phyloP scores from a whole-genome alignment of 371 early-diverging fungal species.

The Apophysomyces variabilis region DNA sequence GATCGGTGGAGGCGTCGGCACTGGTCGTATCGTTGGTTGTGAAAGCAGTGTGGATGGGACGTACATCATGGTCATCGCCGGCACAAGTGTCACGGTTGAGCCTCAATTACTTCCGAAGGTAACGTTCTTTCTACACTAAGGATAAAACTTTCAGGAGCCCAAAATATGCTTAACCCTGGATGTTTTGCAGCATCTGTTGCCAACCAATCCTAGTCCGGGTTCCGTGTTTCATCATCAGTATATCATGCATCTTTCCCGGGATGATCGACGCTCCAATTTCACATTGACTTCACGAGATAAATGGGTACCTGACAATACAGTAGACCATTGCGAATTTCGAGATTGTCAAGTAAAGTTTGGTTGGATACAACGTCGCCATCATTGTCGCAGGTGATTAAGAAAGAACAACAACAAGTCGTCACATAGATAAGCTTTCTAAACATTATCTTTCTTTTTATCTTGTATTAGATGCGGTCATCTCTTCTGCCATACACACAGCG shows the following conservation, averaged over 20 bases:
- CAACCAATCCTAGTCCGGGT: neutral
- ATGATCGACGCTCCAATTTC: conserved; percentile 17
- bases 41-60: conserved; percentile 20
- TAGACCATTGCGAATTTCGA: conserved; percentile 18
- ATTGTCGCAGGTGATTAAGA: conserved; percentile 26
- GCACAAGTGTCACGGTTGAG: conserved; percentile 22
- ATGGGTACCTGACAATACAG: conserved; percentile 23
- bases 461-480: conserved; percentile 25
- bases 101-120: conserved; percentile 23
- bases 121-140: conserved; percentile 1
- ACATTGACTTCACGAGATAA: neutral
- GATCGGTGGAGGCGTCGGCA: conserved; percentile 28
- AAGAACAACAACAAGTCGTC: neutral
- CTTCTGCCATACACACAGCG: conserved; percentile 24
- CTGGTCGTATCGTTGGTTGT: conserved; percentile 22
- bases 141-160: neutral
- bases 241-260: conserved; percentile 18
- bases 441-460: neutral
- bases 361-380: conserved; percentile 26
- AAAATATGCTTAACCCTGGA: neutral
- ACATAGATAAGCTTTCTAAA: neutral
- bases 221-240: conserved; percentile 28
- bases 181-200: conserved; percentile 10
- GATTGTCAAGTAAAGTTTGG: conserved; percentile 18
- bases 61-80: conserved; percentile 22